phyloP scores from a whole-genome alignment of 345 rosid species.

The Diplotaxis tenuifolia region DNA sequence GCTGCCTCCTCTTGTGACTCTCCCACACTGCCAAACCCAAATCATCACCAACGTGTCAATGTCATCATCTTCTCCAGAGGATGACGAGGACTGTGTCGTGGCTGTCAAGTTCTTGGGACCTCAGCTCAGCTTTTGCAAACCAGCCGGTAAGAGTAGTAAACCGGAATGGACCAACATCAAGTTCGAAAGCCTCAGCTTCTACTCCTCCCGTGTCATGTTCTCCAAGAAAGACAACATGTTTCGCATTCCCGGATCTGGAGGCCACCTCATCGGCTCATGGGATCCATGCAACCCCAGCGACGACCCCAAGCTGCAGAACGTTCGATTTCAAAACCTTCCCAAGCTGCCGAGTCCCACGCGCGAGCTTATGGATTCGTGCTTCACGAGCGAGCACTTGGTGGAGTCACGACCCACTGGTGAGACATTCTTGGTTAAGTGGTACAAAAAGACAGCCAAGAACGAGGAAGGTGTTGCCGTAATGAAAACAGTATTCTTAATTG shows the following conservation, averaged over 20 bases:
- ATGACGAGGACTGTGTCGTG: not conserved
- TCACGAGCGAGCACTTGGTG: not conserved
- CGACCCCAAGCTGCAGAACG: not conserved
- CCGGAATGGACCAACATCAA: not conserved
- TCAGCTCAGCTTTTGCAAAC: not conserved
- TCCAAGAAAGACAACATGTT: not conserved
- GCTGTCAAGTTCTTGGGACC: not conserved
- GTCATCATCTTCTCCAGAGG: not conserved
- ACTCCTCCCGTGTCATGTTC: not conserved
- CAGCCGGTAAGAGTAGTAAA: not conserved
- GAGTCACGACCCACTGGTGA: not conserved
- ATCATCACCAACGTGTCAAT: not conserved
- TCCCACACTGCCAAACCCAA: not conserved
- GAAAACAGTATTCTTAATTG: too few relatives aligned
- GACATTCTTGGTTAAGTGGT: not conserved
- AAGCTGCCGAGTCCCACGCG: not conserved
- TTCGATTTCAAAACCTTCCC: not conserved
- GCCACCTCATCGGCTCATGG: not conserved
- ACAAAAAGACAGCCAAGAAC: not conserved
- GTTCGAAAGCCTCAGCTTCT: not conserved
- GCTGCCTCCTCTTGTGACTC: not conserved
- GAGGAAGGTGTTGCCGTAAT: not conserved
- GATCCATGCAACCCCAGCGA: not conserved
- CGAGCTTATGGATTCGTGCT: not conserved
- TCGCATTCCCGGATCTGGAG: not conserved